Conservation (phyloP, 2,329 filamentous ascomycete genomes). For the Stagonosporopsis rhizophila region DNA sequence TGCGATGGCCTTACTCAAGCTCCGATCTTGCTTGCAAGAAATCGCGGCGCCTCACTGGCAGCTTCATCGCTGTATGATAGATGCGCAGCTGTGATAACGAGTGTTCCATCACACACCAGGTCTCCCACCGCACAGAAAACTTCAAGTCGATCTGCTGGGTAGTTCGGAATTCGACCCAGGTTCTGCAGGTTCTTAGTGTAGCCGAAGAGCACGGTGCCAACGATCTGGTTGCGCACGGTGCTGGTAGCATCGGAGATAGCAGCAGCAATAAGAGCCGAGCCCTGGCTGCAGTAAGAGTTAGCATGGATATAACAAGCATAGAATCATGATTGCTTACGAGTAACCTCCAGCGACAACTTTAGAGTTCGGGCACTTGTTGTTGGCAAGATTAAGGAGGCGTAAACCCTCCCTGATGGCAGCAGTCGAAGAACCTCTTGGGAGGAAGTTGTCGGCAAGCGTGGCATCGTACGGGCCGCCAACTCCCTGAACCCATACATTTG, state of each 20-base stretch:
- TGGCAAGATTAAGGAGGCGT: slow-evolving; percentile 46
- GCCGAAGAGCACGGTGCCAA: slow-evolving; percentile 51
- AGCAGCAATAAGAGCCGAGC: slow-evolving; percentile 49
- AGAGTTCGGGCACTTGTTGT: slow-evolving; percentile 48
- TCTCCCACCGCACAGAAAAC: slow-evolving; percentile 49
- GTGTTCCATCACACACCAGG: slow-evolving; percentile 45
- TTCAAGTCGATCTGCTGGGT: slow-evolving; percentile 42
- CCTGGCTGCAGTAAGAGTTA: slow-evolving; percentile 40
- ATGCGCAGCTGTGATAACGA: slow-evolving; percentile 44
- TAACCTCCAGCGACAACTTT: slow-evolving; percentile 52
- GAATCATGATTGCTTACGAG: slow-evolving; percentile 39
- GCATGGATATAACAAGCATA: not conserved
- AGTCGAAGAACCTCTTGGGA: slow-evolving; percentile 41
- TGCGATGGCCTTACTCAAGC: not conserved
- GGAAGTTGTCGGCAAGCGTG: slow-evolving; percentile 44
- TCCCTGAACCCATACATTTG: slow-evolving; percentile 38
- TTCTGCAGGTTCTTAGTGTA: slow-evolving; percentile 52
- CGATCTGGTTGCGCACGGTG: slow-evolving; percentile 41
- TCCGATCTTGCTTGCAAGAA: slow-evolving; percentile 33
- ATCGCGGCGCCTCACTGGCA: slow-evolving; percentile 32
- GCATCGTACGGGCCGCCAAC: slow-evolving; percentile 49
- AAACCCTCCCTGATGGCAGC: slow-evolving; percentile 44
- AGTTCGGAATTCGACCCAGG: slow-evolving; percentile 45
- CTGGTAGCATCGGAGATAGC: slow-evolving; percentile 40
- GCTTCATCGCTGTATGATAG: slow-evolving; percentile 42